Evolutionary conservation across 2,329 filamentous ascomycete genomes (phyloP).

Genomic region (Neofusicoccum parvum): DNA sequence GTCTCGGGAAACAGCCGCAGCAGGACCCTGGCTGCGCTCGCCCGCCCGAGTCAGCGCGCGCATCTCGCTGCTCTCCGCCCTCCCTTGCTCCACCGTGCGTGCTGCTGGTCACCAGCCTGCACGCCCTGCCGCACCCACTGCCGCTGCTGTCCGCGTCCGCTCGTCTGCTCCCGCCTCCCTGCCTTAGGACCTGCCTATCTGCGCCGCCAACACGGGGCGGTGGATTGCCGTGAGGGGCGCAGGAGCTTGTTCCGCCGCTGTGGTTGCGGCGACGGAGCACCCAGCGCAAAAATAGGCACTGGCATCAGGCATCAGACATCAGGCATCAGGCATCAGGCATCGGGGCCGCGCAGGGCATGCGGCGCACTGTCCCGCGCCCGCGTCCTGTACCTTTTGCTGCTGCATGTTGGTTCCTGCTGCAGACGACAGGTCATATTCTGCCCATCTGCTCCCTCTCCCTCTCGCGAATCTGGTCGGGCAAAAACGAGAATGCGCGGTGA

Average conservation of each 20-base stretch:
- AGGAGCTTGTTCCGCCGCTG: slow-evolving; percentile 1
- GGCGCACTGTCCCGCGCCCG: slow-evolving; percentile 6
- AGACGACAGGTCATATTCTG: slow-evolving; percentile 15
- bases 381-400: slow-evolving; percentile 6
- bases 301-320: neutral
- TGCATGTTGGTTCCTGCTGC: slow-evolving; percentile 4
- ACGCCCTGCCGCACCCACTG: neutral
- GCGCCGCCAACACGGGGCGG: neutral
- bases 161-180: slow-evolving; percentile 3
- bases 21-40: neutral
- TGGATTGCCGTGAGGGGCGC: neutral
- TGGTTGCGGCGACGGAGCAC: neutral
- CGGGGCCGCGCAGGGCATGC: slow-evolving; percentile 2
- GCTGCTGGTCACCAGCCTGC: neutral
- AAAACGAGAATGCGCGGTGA: slow-evolving; percentile 13
- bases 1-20: slow-evolving; percentile 11
- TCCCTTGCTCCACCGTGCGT: neutral
- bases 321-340: neutral
- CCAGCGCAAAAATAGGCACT: neutral
- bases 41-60: slow-evolving; percentile 6
- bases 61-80: slow-evolving; percentile 8
- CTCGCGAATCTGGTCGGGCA: neutral
- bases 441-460: neutral
- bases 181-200: neutral
- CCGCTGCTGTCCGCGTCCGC: slow-evolving; percentile 4